Evolutionary conservation across 1,284 basidiomycete species (phyloP).

Genomic region (Trichosporon inkin): DNA sequence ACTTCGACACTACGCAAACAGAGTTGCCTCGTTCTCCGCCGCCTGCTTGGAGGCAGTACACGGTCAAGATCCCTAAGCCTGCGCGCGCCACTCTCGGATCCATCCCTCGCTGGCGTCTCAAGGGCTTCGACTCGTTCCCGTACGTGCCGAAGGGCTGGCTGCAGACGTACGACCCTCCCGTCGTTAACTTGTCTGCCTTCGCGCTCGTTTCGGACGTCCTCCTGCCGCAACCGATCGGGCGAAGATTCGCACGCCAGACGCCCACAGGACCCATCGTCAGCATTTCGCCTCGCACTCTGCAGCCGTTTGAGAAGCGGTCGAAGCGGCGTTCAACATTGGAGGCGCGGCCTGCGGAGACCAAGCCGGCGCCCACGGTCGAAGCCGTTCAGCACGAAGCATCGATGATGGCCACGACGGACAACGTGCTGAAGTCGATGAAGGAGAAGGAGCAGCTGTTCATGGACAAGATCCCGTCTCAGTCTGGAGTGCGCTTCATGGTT

Average conservation of each 20-base stretch:
- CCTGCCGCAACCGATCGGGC: slow-evolving; percentile 50
- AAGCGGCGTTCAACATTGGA: slow-evolving; percentile 26
- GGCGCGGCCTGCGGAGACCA: not conserved
- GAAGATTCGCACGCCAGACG: slow-evolving; percentile 30
- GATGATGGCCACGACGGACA: not conserved
- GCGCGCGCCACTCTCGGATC: slow-evolving; percentile 21
- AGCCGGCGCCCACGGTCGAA: not conserved
- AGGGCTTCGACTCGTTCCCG: slow-evolving; percentile 19
- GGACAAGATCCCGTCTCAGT: slow-evolving; percentile 8
- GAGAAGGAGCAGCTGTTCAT: slow-evolving; percentile 8
- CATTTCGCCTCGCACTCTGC: slow-evolving; percentile 35
- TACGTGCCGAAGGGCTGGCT: slow-evolving; percentile 60
- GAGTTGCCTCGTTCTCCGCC: slow-evolving; percentile 48
- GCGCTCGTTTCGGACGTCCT: slow-evolving; percentile 65
- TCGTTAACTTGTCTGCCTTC: slow-evolving; percentile 59
- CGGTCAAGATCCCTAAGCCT: slow-evolving; percentile 60
- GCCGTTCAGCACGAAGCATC: not conserved
- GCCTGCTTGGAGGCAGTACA: slow-evolving; percentile 57
- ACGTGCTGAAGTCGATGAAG: slow-evolving; percentile 6
- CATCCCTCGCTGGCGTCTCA: slow-evolving; percentile 25
- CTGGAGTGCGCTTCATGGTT: slow-evolving; percentile 45
- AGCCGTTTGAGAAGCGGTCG: slow-evolving; percentile 34
- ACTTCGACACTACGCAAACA: slow-evolving; percentile 41
- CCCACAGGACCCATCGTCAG: slow-evolving; percentile 34
- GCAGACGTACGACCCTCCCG: slow-evolving; percentile 69